These are phyloP conservation scores for Urostyla sp. DNA, from an alignment of 73 alveolate genomes.

Conservation along the genomic window DNA sequence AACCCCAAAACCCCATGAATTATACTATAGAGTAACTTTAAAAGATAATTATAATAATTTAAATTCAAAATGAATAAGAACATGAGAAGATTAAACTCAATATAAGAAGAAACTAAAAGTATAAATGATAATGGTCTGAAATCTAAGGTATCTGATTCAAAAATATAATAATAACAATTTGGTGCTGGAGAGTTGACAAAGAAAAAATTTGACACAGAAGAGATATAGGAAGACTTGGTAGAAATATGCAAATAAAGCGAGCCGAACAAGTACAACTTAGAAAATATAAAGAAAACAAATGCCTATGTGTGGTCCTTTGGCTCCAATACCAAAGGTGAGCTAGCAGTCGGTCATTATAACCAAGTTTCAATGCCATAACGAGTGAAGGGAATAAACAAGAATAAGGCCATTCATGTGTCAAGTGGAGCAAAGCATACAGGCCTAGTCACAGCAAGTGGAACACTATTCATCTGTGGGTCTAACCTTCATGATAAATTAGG, in stretches of 20 bases:
- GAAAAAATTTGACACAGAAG: no score
- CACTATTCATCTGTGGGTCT: constrained; percentile 92
- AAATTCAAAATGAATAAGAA: no score
- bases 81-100: no score
- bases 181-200: no score
- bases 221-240: constrained; percentile 28
- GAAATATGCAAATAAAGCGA: constrained; percentile 37
- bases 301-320: constrained; percentile 56
- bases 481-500: constrained; percentile 95
- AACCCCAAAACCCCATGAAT: no score
- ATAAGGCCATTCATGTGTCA: constrained; percentile 66
- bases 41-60: no score
- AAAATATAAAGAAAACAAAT: constrained; percentile 25
- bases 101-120: no score
- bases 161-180: no score
- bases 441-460: constrained; percentile 82
- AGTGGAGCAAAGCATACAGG: constrained; percentile 94
- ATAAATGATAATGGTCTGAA: no score
- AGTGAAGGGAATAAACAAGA: constrained; percentile 34
- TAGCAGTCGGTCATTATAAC: constrained; percentile 48
- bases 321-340: constrained; percentile 41
- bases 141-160: no score
- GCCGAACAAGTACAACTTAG: constrained; percentile 51
- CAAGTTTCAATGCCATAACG: constrained; percentile 46
- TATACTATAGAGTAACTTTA: no score